These are phyloP conservation scores for button mushroom (Agaricus bisporus) DNA, from an alignment of 768 basidiomycete genomes.

Conservation along the genomic window DNA sequence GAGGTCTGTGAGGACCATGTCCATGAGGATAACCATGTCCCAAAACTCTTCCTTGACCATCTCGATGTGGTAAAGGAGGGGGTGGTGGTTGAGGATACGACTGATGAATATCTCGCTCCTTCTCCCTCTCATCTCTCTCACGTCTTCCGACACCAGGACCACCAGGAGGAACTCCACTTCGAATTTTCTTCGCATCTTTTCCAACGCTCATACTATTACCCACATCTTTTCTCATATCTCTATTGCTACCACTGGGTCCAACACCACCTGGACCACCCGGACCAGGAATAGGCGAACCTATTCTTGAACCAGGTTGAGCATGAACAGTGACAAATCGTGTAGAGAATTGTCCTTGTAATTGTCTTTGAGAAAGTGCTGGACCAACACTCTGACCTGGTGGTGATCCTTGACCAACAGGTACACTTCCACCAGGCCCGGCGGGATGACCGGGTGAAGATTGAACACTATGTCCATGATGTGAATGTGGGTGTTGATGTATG, in stretches of 20 bases:
- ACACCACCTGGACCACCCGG: not conserved
- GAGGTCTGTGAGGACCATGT: conserved; percentile 6
- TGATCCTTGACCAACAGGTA: not conserved
- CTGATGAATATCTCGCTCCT: conserved; percentile 9
- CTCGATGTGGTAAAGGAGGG: conserved; percentile 11
- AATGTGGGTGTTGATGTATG: conserved; percentile 1
- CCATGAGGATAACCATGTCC: conserved; percentile 11
- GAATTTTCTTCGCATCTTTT: conserved; percentile 8
- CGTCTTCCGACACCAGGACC: conserved; percentile 2
- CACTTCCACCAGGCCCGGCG: not conserved
- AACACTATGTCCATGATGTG: not conserved
- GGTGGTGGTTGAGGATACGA: conserved; percentile 8
- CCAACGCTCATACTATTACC: conserved; percentile 1
- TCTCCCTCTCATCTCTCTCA: conserved; percentile 11
- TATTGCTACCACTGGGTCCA: not conserved
- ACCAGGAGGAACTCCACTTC: not conserved
- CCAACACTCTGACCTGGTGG: not conserved
- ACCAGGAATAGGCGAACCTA: conserved; percentile 7
- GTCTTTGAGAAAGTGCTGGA: conserved; percentile 5
- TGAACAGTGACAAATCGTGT: conserved; percentile 5
- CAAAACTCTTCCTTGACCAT: conserved; percentile 11
- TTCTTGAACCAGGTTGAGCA: conserved; percentile 7
- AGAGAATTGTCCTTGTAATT: conserved; percentile 6
- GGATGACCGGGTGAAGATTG: conserved; percentile 1
- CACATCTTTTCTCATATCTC: conserved; percentile 3